phyloP scores from a whole-genome alignment of 768 basidiomycete genomes.

The Rhodotorula babjevae region DNA sequence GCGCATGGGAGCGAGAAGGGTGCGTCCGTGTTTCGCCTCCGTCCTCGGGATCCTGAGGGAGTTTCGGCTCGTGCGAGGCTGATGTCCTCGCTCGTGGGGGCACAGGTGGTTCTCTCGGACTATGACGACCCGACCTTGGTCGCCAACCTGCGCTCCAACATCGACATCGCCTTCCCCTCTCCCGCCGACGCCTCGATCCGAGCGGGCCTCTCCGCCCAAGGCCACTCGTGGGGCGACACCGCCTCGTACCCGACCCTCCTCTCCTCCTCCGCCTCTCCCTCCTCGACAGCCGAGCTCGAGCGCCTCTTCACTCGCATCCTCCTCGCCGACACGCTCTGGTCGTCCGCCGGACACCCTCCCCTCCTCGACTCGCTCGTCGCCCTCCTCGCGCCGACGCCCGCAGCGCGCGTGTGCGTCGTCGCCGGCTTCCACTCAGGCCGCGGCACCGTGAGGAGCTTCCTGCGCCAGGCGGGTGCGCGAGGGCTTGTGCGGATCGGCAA shows the following conservation, averaged over 20 bases:
- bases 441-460: constrained; percentile 10
- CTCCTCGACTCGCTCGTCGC: constrained; percentile 15
- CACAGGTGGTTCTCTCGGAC: constrained; percentile 14
- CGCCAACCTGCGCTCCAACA: constrained; percentile 9
- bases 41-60: too few species aligned
- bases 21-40: neutral
- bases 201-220: neutral
- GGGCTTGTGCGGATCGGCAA: neutral
- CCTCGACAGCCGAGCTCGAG: neutral
- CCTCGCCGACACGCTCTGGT: constrained; percentile 34
- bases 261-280: neutral
- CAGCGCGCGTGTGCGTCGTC: constrained; percentile 12
- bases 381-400: constrained; percentile 7
- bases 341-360: neutral
- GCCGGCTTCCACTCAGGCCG: constrained; percentile 32
- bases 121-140: constrained; percentile 23
- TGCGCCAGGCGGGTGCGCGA: neutral
- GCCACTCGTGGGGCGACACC: constrained; percentile 26
- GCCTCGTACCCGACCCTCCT: neutral
- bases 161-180: neutral
- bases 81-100: too few species aligned
- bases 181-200: neutral
- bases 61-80: too few species aligned
- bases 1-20: constrained; percentile 1
- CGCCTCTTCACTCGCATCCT: constrained; percentile 13